Evolutionary conservation across 148 eudicot species (phyloP).

Genomic region (Polygonum maritimum): DNA sequence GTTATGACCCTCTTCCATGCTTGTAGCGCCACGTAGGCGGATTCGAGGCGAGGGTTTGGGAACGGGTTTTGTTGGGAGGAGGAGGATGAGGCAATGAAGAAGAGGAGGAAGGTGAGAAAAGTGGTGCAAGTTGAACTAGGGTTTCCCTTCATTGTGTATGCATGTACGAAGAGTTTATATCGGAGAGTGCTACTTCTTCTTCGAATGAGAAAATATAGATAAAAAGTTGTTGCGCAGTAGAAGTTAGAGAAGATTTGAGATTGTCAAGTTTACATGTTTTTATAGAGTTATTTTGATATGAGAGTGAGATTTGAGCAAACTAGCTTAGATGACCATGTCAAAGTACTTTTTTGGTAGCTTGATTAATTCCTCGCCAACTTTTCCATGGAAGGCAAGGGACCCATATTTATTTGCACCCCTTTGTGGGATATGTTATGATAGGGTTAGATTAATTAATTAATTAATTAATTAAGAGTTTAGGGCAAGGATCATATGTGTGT

Average conservation of each 20-base stretch:
- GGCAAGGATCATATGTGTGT: neutral
- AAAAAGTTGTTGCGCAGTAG: neutral
- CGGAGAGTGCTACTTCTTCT: too few relatives aligned
- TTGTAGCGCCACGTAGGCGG: slow-evolving; percentile 62
- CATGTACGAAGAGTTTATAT: neutral
- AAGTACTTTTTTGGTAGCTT: neutral
- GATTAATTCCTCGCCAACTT: neutral
- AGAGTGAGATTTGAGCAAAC: neutral
- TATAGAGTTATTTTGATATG: neutral
- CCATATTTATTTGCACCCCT: neutral
- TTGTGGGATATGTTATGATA: neutral
- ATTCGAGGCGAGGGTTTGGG: slow-evolving; percentile 43
- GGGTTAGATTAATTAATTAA: neutral
- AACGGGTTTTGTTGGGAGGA: neutral
- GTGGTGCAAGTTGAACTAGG: neutral
- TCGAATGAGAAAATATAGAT: neutral
- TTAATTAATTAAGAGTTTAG: neutral
- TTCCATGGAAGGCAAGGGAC: neutral
- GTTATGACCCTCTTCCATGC: slow-evolving; percentile 58
- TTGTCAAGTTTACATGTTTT: neutral
- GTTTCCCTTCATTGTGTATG: neutral
- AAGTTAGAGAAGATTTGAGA: neutral
- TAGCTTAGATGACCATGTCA: slow-evolving; percentile 3
- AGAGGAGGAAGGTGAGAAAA: neutral
- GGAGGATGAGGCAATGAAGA: neutral